These are phyloP conservation scores for Alternaria postmessia DNA, from an alignment of 2,329 filamentous ascomycete species.

Conservation along the genomic window DNA sequence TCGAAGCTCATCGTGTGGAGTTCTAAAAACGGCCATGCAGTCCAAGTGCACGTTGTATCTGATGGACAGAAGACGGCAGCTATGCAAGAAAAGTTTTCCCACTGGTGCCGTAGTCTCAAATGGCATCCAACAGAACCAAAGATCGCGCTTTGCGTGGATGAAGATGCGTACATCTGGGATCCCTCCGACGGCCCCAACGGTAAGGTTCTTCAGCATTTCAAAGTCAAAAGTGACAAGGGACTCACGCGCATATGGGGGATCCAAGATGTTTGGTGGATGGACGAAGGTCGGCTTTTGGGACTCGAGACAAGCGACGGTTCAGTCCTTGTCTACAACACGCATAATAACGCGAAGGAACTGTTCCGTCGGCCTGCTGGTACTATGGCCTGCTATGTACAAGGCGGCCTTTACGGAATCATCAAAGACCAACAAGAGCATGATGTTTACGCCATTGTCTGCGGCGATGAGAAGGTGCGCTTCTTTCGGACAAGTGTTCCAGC, in stretches of 20 bases:
- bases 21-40: slow-evolving; percentile 14
- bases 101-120: slow-evolving; percentile 31
- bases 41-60: slow-evolving; percentile 30
- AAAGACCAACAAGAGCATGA: slow-evolving; percentile 14
- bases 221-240: slow-evolving; percentile 14
- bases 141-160: slow-evolving; percentile 32
- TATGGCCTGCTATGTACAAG: slow-evolving; percentile 8
- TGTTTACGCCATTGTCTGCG: slow-evolving; percentile 35
- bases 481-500: slow-evolving; percentile 23
- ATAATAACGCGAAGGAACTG: slow-evolving; percentile 38
- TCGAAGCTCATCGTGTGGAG: slow-evolving; percentile 39
- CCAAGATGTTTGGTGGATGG: slow-evolving; percentile 27
- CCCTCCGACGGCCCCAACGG: slow-evolving; percentile 29
- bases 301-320: slow-evolving; percentile 32
- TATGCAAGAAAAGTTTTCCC: slow-evolving; percentile 18
- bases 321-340: slow-evolving; percentile 32
- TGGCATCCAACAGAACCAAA: slow-evolving; percentile 37
- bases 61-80: slow-evolving; percentile 24
- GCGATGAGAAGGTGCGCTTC: slow-evolving; percentile 35
- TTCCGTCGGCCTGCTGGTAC: slow-evolving; percentile 30
- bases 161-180: slow-evolving; percentile 34
- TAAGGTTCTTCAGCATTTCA: slow-evolving; percentile 29
- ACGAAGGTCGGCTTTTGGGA: slow-evolving; percentile 24
- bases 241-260: slow-evolving; percentile 16
- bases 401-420: slow-evolving; percentile 26